Percentiles rank a stretch among this genome's conserved stretches.
phyloP scores from a whole-genome alignment of 1,284 basidiomycete genomes.

The Apiotrichum brassicae region DNA sequence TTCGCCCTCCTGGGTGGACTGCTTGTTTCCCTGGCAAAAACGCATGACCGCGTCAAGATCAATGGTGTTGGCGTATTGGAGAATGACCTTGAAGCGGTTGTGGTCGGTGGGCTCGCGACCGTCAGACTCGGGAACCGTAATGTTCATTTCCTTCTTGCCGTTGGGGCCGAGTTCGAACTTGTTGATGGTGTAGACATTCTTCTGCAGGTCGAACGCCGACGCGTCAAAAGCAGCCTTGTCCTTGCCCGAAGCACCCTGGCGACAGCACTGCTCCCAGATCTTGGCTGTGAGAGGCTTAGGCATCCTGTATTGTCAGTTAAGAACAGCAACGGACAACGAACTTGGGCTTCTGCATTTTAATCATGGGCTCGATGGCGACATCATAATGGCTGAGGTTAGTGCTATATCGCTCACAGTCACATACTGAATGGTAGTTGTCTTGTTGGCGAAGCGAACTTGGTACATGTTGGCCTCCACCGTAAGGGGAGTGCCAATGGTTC shows the following conservation, averaged over 20 bases:
- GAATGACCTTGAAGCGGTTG: constrained; percentile 38
- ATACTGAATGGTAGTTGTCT: constrained; percentile 27
- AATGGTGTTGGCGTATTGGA: constrained; percentile 32
- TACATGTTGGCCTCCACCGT: constrained; percentile 43
- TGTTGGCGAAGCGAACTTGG: constrained; percentile 25
- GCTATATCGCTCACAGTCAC: constrained; percentile 1
- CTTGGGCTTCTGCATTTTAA: constrained; percentile 20
- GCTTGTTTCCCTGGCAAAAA: constrained; percentile 35
- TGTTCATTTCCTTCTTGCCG: constrained; percentile 30
- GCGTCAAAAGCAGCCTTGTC: constrained; percentile 24
- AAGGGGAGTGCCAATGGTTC: constrained; percentile 32
- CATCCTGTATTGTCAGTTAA: constrained; percentile 25
- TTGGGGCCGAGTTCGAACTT: constrained; percentile 21
- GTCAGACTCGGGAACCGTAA: constrained; percentile 39
- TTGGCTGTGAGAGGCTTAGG: constrained; percentile 35
- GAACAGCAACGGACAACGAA: constrained; percentile 7
- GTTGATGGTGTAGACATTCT: constrained; percentile 39
- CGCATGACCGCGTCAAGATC: constrained; percentile 36
- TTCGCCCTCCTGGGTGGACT: constrained; percentile 29
- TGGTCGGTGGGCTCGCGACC: constrained; percentile 28
- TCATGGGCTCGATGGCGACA: constrained; percentile 9
- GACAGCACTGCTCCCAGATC: constrained; percentile 30
- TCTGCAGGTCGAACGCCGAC: constrained; percentile 38
- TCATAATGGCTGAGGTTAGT: constrained; percentile 20
- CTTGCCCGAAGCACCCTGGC: constrained; percentile 10